Evolutionary conservation across 257 asterid species (phyloP), one percentile per base, ranked within the genome.

Genomic region (Orobanche coerulescens): DNA sequence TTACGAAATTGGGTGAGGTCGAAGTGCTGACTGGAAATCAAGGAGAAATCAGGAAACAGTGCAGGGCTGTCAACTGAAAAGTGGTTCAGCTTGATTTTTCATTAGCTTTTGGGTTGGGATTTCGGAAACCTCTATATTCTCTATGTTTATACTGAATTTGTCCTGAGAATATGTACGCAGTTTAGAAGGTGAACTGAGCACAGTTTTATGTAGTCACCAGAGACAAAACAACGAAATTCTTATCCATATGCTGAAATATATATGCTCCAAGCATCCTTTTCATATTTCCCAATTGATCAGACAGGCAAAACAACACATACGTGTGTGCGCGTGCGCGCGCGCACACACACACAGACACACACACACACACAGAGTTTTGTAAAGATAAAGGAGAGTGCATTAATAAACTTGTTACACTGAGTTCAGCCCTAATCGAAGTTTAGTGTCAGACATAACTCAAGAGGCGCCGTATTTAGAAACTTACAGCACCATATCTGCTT

Each of bases 11-110:
- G 40, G 80, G 82, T 31, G 68, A 61, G 52, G 22, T 68, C 5
- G 81, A 73, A 19, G 87, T 81, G 58, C 86, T 81, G 19, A 73
- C 83, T 0, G 89, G 89, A 25, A 47, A 79, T 37, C 69, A 76
- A 40, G 89, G 89, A 49, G 78, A 86, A 47, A 71, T 86, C 71
- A 76, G 89, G 79, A 81, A 56, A 70, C 82, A 81, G 43, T 86
- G 93, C 70, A 76, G 72, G 58, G 64, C 60, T 61, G 83, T 80
- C 31, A 85, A 82, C 68, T 52, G 54, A 24, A 71, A 39, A 50
- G 5, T 47, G 52, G 1, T 58, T 58, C 10, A 12, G 33, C 48
- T 47, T 61, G n/a, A 66, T 53, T 28, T 18, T 20, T 50, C 62
- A 3, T 20, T 47, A n/a, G 23, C 11, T 47, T 54, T 55, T 67